Percentiles rank a stretch among this genome's conserved stretches.
Evolutionary conservation across 768 basidiomycete genomes (phyloP).

Genomic region (Symmetrospora coprosmae): DNA sequence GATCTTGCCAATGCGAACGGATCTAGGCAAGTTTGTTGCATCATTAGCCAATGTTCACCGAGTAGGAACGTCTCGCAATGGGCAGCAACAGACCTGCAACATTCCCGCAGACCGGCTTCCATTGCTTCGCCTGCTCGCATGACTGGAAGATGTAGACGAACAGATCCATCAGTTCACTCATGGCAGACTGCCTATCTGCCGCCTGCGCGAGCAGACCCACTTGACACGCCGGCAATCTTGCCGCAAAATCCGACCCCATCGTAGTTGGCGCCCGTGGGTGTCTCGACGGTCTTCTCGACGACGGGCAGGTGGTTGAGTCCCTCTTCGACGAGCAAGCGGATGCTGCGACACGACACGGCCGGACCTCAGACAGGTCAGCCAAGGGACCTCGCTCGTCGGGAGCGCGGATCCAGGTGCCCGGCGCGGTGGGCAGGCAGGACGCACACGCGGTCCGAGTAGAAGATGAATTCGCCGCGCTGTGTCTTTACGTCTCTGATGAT

Average conservation of each 20-base stretch:
- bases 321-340: constrained; percentile 46
- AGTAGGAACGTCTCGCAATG: neutral
- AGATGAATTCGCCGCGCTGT: constrained; percentile 76
- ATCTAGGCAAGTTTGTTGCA: constrained; percentile 15
- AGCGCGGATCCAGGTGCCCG: too few species aligned
- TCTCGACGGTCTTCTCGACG: constrained; percentile 54
- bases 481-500: constrained; percentile 60
- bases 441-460: constrained; percentile 56
- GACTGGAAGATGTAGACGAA: constrained; percentile 51
- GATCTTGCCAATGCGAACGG: constrained; percentile 81
- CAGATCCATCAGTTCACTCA: neutral
- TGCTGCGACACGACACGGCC: constrained; percentile 50
- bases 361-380: too few species aligned
- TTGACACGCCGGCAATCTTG: constrained; percentile 41
- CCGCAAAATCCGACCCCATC: constrained; percentile 90
- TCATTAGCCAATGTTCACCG: neutral
- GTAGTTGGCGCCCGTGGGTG: constrained; percentile 52
- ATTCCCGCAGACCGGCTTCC: constrained; percentile 92
- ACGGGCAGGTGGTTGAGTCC: constrained; percentile 75
- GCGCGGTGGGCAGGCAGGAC: neutral
- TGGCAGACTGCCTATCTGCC: neutral
- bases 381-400: too few species aligned
- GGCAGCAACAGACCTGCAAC: constrained; percentile 65
- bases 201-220: constrained; percentile 46
- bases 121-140: constrained; percentile 92